phyloP scores from a whole-genome alignment of 192 early-diverging fungal genomes.

The Entomortierella beljakovae region DNA sequence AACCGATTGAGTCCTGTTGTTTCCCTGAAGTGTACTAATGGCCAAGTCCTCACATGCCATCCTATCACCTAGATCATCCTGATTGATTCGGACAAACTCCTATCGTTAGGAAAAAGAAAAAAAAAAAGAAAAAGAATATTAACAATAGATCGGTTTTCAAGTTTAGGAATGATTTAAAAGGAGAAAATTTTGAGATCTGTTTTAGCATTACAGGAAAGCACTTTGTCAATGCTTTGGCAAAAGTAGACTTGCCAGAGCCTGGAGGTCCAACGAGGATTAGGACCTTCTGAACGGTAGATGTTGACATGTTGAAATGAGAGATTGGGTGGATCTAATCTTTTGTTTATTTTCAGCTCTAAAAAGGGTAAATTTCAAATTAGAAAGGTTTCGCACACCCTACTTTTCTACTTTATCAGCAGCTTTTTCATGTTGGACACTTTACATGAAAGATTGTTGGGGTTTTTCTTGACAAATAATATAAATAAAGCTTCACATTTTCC shows the following conservation, averaged over 20 bases:
- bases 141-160: too few species aligned
- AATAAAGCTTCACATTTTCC: too few species aligned
- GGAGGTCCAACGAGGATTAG: conserved; percentile 81
- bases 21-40: conserved; percentile 26
- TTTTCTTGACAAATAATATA: too few species aligned
- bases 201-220: conserved; percentile 30
- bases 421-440: too few species aligned
- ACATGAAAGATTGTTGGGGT: too few species aligned
- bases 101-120: conserved; percentile 11
- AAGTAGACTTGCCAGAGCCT: conserved; percentile 81
- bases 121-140: conserved; percentile 1
- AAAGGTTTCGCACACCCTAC: too few species aligned
- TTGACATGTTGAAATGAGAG: conserved; percentile 6
- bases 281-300: conserved; percentile 56
- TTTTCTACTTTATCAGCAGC: too few species aligned
- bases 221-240: conserved; percentile 65
- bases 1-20: conserved; percentile 69
- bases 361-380: background rate
- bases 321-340: background rate
- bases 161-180: too few species aligned
- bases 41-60: conserved; percentile 72
- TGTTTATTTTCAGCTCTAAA: background rate
- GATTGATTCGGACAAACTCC: conserved; percentile 76
- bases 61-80: conserved; percentile 79
- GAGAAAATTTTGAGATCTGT: background rate